Conservation (phyloP, 805 yeast species). For the Kazachstania martiniae region DNA sequence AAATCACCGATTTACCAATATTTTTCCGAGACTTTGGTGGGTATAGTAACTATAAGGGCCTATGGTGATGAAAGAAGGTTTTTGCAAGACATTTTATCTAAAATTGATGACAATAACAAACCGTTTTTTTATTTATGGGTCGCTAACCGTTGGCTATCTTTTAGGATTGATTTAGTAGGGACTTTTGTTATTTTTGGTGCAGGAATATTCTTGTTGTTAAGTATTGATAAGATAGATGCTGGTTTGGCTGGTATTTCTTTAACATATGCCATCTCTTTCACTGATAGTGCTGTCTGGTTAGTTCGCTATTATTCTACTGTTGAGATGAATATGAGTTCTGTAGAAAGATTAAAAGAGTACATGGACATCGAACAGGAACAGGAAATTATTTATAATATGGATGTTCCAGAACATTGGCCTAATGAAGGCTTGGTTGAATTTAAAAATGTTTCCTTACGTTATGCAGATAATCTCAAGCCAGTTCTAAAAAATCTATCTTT, state of each 20-base stretch:
- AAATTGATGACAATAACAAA: constrained; percentile 66
- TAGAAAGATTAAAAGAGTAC: constrained; percentile 81
- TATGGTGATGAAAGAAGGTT: constrained; percentile 79
- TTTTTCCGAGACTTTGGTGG: constrained; percentile 76
- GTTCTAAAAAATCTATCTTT: constrained; percentile 79
- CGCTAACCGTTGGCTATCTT: constrained; percentile 78
- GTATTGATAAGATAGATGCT: constrained; percentile 58
- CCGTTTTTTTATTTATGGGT: constrained; percentile 90
- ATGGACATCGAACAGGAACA: constrained; percentile 75
- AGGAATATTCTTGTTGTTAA: constrained; percentile 59
- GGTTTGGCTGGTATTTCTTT: constrained; percentile 89
- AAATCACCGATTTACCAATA: constrained; percentile 89
- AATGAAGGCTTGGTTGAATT: constrained; percentile 62
- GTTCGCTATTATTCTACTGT: constrained; percentile 77
- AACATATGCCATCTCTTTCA: constrained; percentile 79
- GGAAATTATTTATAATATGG: constrained; percentile 33
- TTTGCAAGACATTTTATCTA: constrained; percentile 57
- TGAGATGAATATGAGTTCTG: constrained; percentile 90
- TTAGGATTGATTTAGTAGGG: constrained; percentile 69
- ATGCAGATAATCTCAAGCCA: constrained; percentile 73
- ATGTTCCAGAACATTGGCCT: constrained; percentile 74
- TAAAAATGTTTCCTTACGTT: constrained; percentile 60
- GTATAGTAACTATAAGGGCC: constrained; percentile 83
- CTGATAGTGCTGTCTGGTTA: constrained; percentile 78
- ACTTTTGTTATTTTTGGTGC: constrained; percentile 64